These are phyloP conservation scores for Mariannaea elegans DNA, from an alignment of 2,329 filamentous ascomycete genomes.

Conservation along the genomic window DNA sequence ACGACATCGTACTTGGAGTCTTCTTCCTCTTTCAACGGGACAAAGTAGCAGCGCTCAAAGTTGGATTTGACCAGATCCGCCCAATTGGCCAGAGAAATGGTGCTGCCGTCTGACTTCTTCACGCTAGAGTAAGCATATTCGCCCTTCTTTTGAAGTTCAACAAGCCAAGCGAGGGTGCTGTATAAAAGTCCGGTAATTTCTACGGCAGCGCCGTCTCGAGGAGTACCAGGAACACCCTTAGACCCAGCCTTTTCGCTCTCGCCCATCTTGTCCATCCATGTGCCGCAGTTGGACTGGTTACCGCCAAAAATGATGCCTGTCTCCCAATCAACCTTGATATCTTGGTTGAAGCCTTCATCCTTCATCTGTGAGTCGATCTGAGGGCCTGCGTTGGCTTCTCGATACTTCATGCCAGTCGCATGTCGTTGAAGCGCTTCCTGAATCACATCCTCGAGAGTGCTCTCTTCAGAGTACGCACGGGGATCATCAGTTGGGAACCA, in stretches of 20 bases:
- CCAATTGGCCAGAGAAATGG: slow-evolving; percentile 81
- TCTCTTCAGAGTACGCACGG: slow-evolving; percentile 85
- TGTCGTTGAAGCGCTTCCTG: slow-evolving; percentile 95
- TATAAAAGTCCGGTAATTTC: slow-evolving; percentile 96
- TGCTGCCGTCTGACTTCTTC: slow-evolving; percentile 65
- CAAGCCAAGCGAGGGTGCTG: slow-evolving; percentile 86
- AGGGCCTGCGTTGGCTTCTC: slow-evolving; percentile 92
- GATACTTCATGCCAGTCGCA: slow-evolving; percentile 88
- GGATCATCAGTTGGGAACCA: slow-evolving; percentile 87
- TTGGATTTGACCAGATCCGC: slow-evolving; percentile 80
- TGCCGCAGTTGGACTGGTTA: slow-evolving; percentile 94
- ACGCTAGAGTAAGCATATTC: slow-evolving; percentile 80
- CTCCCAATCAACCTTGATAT: slow-evolving; percentile 92
- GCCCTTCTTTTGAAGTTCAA: slow-evolving; percentile 71
- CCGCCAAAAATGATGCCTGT: slow-evolving; percentile 90
- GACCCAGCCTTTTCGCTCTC: slow-evolving; percentile 90
- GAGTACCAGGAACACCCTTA: slow-evolving; percentile 95
- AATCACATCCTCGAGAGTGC: slow-evolving; percentile 86
- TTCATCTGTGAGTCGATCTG: slow-evolving; percentile 93
- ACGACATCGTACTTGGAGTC: slow-evolving; percentile 85
- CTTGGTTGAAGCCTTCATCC: slow-evolving; percentile 89
- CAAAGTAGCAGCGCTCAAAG: slow-evolving; percentile 93
- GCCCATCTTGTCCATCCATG: slow-evolving; percentile 99
- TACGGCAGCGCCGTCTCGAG: slow-evolving; percentile 91
- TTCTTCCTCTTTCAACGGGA: slow-evolving; percentile 75